A percentile compares a stretch with the other conserved stretches of the same genome.
phyloP scores from a whole-genome alignment of 2,329 filamentous ascomycete genomes.

The Sarocladiaceae sp. region DNA sequence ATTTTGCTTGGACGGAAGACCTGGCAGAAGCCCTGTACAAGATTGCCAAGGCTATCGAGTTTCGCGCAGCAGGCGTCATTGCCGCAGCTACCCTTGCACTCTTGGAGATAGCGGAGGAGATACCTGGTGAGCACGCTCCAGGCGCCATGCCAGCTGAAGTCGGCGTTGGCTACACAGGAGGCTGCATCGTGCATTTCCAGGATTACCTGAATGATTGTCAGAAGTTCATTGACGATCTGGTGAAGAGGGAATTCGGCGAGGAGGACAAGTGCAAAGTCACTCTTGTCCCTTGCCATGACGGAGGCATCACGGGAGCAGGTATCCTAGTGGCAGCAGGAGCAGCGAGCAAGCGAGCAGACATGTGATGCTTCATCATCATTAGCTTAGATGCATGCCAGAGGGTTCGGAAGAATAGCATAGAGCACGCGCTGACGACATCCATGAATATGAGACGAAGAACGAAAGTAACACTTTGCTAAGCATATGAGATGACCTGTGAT shows the following conservation, averaged over 20 bases:
- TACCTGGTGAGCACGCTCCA: constrained; percentile 32
- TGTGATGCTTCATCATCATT: constrained; percentile 12
- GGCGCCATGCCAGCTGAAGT: constrained; percentile 38
- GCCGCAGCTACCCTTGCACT: constrained; percentile 68
- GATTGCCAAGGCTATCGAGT: constrained; percentile 64
- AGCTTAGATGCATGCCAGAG: neutral
- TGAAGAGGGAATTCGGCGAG: constrained; percentile 25
- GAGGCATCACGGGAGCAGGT: constrained; percentile 55
- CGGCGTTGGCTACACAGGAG: constrained; percentile 73
- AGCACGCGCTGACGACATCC: neutral
- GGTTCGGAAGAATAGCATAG: neutral
- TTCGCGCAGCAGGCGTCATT: constrained; percentile 66
- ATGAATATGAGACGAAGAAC: neutral
- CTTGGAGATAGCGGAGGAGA: constrained; percentile 61
- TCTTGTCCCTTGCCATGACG: constrained; percentile 52
- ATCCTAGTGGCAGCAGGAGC: constrained; percentile 45
- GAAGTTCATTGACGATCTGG: constrained; percentile 53
- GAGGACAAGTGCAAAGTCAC: constrained; percentile 31
- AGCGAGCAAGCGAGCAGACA: constrained; percentile 29
- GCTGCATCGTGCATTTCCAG: constrained; percentile 74
- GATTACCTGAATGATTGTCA: constrained; percentile 67
- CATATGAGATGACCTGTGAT: neutral
- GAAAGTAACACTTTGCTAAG: no score
- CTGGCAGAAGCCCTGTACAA: constrained; percentile 54
- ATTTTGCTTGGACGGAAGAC: constrained; percentile 56